Evolutionary conservation across 106 monocot species (phyloP).

Genomic region (Gastrodia elata): DNA sequence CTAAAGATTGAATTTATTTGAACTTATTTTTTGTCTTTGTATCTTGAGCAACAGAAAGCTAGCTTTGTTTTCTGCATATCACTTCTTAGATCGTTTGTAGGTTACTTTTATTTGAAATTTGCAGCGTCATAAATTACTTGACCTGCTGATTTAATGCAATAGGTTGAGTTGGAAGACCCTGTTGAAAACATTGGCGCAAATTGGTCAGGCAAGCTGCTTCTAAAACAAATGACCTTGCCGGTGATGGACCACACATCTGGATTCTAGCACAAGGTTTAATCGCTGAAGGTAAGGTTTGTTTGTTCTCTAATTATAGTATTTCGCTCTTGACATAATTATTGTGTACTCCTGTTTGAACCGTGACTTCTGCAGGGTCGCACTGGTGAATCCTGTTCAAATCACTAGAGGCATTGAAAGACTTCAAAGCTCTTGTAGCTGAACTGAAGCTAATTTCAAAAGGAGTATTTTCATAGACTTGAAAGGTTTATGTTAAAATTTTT

Average conservation of each 20-base stretch:
- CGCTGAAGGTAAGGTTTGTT: constrained; percentile 79
- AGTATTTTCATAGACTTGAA: constrained; percentile 19
- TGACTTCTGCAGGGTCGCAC: constrained; percentile 30
- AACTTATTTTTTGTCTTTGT: neutral
- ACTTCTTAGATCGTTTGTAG: neutral
- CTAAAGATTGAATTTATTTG: neutral
- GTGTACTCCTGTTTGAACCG: neutral
- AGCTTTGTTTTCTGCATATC: neutral
- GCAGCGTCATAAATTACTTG: neutral
- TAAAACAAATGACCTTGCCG: constrained; percentile 94
- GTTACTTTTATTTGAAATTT: neutral
- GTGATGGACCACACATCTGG: constrained; percentile 89
- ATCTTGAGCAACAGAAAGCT: neutral
- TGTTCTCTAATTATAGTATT: neutral
- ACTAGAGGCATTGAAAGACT: constrained; percentile 71
- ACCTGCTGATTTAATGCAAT: neutral
- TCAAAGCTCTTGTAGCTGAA: constrained; percentile 49
- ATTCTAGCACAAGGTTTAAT: constrained; percentile 95
- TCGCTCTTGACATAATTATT: neutral
- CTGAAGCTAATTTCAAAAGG: constrained; percentile 57
- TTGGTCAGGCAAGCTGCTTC: constrained; percentile 95
- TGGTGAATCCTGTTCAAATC: constrained; percentile 76
- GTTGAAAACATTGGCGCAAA: constrained; percentile 98
- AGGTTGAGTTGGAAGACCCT: constrained; percentile 93
- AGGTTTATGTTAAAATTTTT: neutral